Evolutionary conservation across 2,329 filamentous ascomycete genomes (phyloP).

Genomic region (Alternaria arbusti): DNA sequence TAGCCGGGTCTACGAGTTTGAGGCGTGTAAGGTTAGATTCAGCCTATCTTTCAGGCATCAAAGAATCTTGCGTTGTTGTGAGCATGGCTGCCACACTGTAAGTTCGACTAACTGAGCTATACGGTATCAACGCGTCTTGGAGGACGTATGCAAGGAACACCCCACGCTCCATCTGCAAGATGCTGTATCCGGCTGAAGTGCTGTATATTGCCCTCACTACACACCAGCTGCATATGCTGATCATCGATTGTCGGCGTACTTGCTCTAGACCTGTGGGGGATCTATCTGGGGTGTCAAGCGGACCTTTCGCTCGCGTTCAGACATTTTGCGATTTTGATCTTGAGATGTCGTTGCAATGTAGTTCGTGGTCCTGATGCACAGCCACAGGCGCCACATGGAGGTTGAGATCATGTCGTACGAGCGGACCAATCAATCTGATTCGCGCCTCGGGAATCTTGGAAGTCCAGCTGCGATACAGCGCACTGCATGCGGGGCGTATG

Average conservation of each 20-base stretch:
- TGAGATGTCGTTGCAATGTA: neutral
- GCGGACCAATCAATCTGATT: neutral
- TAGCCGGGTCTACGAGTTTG: constrained; percentile 2
- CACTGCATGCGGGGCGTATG: neutral
- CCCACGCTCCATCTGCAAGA: neutral
- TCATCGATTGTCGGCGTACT: neutral
- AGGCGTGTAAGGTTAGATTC: neutral
- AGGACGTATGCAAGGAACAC: neutral
- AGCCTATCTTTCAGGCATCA: constrained; percentile 6
- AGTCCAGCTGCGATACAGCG: neutral
- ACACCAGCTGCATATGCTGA: neutral
- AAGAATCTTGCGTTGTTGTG: neutral
- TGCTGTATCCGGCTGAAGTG: neutral
- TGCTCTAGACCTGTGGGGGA: neutral
- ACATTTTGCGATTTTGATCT: neutral
- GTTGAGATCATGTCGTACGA: neutral
- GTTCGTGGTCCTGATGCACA: neutral
- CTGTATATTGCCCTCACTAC: neutral
- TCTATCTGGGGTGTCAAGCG: neutral
- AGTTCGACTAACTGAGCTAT: neutral
- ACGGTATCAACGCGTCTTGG: neutral
- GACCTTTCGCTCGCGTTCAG: neutral
- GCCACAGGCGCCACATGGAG: neutral
- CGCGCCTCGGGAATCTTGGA: neutral
- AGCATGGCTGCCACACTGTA: constrained; percentile 5